Evolutionary conservation across 192 early-diverging fungal genomes (phyloP), one percentile per base, ranked within the genome.

Genomic region (Linnemannia exigua): DNA sequence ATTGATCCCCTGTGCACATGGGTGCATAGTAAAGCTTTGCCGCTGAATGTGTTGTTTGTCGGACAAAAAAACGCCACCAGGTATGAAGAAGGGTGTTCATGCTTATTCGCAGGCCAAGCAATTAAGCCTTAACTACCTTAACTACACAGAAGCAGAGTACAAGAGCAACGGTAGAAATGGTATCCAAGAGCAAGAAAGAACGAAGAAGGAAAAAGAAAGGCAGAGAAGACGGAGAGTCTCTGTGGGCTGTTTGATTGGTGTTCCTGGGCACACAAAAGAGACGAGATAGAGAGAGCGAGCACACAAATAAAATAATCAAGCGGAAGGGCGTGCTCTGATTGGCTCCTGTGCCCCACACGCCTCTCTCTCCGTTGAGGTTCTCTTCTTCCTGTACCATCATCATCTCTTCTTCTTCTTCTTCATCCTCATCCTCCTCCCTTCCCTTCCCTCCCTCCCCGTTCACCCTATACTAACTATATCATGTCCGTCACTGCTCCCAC

Each of bases 401-500:
- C 52, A 66, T 67, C 58, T 38, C 58, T 9, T 51, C 38, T 70
- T 76, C 70, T 50, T 61, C 72, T 67, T 54, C 68, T 75, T 61
- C 75, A 67, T 61, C 67, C 69, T 41, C 37, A n/a, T n/a, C n/a
- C 75, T 61, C 70, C 67, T 31, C 41, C 31, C 54, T 20, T 15
- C 25, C 20, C 25, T 25, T 15, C 36, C 36, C 46, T 20, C 69
- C 66, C 31, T 46, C 35, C 22, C 31, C 35, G 6, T n/a, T 54
- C 33, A 12, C 31, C n/a, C 28, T 28, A 48, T 38, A 69, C 28
- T 48, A 37, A 46, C 31, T 38, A 41, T 51, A 87, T 78, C 72
- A 82, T 82, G 79, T 87, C 86, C 37, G 79, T 82, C 68, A 82
- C 80, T 37, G 63, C 85, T 6, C 72, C 79, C 17, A 22, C 48